phyloP scores from a whole-genome alignment of 2,329 filamentous ascomycete genomes.

The Aspergillus fumigatus region DNA sequence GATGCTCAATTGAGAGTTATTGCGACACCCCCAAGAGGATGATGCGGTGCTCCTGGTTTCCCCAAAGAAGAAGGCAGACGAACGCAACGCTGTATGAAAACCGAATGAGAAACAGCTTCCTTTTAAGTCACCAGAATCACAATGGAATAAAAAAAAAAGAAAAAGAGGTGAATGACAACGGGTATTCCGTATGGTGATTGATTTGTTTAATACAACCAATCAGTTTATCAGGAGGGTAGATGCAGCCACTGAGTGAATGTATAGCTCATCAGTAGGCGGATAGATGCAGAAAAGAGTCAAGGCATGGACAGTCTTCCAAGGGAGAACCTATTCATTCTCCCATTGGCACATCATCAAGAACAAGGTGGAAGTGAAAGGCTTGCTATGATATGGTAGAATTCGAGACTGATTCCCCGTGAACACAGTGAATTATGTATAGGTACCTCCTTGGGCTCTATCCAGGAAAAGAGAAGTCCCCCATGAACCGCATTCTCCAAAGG shows the following conservation, averaged over 20 bases:
- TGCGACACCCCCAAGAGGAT: background rate
- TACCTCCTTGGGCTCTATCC: background rate
- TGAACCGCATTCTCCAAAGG: background rate
- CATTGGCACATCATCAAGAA: background rate
- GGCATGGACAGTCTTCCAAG: background rate
- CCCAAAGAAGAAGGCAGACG: background rate
- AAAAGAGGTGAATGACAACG: background rate
- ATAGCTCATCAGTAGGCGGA: conserved; percentile 1
- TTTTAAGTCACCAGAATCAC: background rate
- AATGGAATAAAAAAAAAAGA: background rate
- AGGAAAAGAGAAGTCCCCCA: background rate
- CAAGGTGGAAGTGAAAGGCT: background rate
- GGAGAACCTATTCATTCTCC: background rate
- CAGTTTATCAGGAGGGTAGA: background rate
- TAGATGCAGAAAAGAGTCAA: conserved; percentile 5
- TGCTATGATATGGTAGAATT: background rate
- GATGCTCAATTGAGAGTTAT: background rate
- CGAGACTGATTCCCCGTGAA: background rate
- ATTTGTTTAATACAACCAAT: background rate
- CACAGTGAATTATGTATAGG: background rate
- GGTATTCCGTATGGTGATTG: background rate
- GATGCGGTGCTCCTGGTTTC: background rate
- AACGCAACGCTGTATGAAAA: background rate
- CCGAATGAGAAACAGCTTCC: background rate
- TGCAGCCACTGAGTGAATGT: background rate